Conservation (phyloP, 805 yeast species). For the Suhomyces pyralidae region DNA sequence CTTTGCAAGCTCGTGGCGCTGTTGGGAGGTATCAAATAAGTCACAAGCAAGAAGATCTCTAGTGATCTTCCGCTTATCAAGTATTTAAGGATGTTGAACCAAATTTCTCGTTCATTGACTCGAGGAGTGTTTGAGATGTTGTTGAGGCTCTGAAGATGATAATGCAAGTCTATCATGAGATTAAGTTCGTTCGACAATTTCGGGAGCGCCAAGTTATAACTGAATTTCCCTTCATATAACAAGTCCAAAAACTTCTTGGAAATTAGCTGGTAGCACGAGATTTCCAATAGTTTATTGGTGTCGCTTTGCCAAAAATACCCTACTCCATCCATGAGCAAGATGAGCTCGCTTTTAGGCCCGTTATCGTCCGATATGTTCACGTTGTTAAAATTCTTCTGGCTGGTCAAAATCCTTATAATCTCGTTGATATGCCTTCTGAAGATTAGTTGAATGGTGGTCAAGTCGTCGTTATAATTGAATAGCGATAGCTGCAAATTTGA, state of each 20-base stretch:
- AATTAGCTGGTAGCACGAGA: constrained; percentile 40
- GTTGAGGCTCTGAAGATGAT: constrained; percentile 38
- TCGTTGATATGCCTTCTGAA: constrained; percentile 45
- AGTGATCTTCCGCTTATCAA: constrained; percentile 40
- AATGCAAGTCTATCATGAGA: constrained; percentile 41
- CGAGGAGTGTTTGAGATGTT: constrained; percentile 13
- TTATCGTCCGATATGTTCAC: constrained; percentile 11
- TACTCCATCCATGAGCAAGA: constrained; percentile 37
- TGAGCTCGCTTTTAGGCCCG: constrained; percentile 13
- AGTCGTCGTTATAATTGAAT: constrained; percentile 45
- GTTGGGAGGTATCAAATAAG: constrained; percentile 42
- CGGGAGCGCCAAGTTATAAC: constrained; percentile 32
- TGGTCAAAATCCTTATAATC: constrained; percentile 35
- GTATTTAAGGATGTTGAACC: constrained; percentile 43
- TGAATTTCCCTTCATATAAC: constrained; percentile 28
- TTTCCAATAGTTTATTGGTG: constrained; percentile 36
- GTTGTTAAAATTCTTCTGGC: constrained; percentile 35
- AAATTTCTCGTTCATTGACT: constrained; percentile 33
- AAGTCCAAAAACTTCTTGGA: constrained; percentile 34
- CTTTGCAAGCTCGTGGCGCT: constrained; percentile 38
- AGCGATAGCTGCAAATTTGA: constrained; percentile 41
- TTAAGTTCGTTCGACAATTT: constrained; percentile 40
- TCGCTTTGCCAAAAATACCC: constrained; percentile 45
- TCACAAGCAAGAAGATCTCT: constrained; percentile 37
- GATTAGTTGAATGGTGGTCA: constrained; percentile 42